Evolutionary conservation across 73 alveolate genomes (phyloP).

Genomic region (Stentor roeselii): DNA sequence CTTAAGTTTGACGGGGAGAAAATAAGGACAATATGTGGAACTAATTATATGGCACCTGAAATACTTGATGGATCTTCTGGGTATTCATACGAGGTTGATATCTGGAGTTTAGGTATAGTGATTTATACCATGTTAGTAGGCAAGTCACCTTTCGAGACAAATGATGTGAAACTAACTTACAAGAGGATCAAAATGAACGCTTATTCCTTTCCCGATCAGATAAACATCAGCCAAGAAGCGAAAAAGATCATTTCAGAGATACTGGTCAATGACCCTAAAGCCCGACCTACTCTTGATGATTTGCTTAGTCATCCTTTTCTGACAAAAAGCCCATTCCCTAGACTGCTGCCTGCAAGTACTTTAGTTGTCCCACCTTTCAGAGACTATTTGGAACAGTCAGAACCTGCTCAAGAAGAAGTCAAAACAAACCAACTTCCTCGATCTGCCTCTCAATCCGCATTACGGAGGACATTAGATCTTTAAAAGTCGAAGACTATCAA

Average conservation of each 20-base stretch:
- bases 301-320: constrained; percentile 45
- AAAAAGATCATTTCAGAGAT: constrained; percentile 77
- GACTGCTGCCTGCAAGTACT: constrained; percentile 90
- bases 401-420: neutral
- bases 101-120: constrained; percentile 61
- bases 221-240: constrained; percentile 84
- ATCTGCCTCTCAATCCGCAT: neutral
- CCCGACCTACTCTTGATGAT: constrained; percentile 54
- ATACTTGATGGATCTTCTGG: constrained; percentile 39
- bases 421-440: neutral
- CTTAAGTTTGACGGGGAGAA: constrained; percentile 68
- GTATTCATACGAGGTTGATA: constrained; percentile 65
- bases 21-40: constrained; percentile 60
- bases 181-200: constrained; percentile 44
- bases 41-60: constrained; percentile 63
- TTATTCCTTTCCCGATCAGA: constrained; percentile 67
- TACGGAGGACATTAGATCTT: neutral
- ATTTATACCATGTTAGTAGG: constrained; percentile 59
- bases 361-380: constrained; percentile 93
- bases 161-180: constrained; percentile 44
- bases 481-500: neutral
- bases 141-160: constrained; percentile 63
- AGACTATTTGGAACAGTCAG: constrained; percentile 72
- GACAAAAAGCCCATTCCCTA: constrained; percentile 78
- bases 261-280: constrained; percentile 78